Percentiles rank a stretch among this genome's conserved stretches.
phyloP scores from a whole-genome alignment of 2,329 filamentous ascomycete genomes.

The Pestalotiopsis sp. region DNA sequence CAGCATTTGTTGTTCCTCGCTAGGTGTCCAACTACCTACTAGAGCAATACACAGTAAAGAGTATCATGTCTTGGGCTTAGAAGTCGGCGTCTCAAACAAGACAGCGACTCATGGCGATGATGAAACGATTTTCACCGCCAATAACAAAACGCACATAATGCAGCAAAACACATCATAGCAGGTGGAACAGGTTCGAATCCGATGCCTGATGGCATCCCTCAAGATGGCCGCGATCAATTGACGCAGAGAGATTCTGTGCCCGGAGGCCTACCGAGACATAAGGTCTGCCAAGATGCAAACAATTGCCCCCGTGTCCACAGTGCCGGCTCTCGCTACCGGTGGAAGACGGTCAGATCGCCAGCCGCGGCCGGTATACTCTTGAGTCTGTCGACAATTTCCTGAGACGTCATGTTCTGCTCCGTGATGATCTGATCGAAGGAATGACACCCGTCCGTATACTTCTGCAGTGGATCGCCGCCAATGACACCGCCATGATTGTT shows the following conservation, averaged over 20 bases:
- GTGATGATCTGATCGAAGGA: conserved; percentile 83
- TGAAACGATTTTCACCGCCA: no score
- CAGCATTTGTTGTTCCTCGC: no score
- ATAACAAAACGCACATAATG: no score
- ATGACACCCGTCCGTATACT: conserved; percentile 75
- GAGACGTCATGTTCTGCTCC: conserved; percentile 71
- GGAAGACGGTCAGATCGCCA: conserved; percentile 58
- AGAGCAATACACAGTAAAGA: no score
- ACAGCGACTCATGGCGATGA: no score
- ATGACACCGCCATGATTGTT: conserved; percentile 29
- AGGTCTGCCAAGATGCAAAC: not conserved
- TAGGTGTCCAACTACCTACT: no score
- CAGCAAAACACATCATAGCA: no score
- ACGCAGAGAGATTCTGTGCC: not conserved
- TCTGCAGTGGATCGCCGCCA: conserved; percentile 55
- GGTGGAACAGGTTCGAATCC: no score
- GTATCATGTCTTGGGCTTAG: no score
- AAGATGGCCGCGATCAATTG: not conserved
- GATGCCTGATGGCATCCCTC: not conserved
- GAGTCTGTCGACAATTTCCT: conserved; percentile 70
- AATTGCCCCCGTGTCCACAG: conserved; percentile 1
- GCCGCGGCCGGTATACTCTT: conserved; percentile 57
- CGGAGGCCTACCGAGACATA: no score
- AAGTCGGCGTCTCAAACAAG: no score
- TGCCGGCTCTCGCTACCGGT: conserved; percentile 40